Conservation (phyloP, 1,139 yeast genomes). For the Suhomyces coccinellae region DNA sequence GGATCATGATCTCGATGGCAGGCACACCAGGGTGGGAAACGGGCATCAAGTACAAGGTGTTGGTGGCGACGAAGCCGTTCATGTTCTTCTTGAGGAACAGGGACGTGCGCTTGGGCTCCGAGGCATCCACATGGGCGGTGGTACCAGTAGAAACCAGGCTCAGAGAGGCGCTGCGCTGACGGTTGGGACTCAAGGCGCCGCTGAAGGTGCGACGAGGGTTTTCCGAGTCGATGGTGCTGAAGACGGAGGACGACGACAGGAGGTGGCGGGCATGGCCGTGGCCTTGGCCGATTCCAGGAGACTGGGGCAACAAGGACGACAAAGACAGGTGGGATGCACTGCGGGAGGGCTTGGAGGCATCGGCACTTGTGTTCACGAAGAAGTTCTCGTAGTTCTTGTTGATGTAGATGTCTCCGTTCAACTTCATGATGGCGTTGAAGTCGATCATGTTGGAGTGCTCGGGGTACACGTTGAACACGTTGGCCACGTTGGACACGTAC, state of each 20-base stretch:
- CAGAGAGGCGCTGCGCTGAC: slow-evolving; percentile 9
- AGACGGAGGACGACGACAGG: slow-evolving; percentile 17
- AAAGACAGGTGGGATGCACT: slow-evolving; percentile 14
- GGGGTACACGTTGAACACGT: slow-evolving; percentile 54
- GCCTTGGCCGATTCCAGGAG: neutral
- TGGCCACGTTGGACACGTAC: slow-evolving; percentile 42
- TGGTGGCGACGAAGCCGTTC: slow-evolving; percentile 34
- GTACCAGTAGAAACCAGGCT: slow-evolving; percentile 4
- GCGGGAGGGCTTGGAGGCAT: slow-evolving; percentile 10
- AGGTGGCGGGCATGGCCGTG: slow-evolving; percentile 12
- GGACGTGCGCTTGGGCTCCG: slow-evolving; percentile 15
- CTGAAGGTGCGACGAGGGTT: slow-evolving; percentile 10
- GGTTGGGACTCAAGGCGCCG: slow-evolving; percentile 9
- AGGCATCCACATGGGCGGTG: slow-evolving; percentile 4
- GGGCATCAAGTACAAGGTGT: slow-evolving; percentile 52
- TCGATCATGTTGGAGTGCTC: slow-evolving; percentile 55
- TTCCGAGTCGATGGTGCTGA: slow-evolving; percentile 17
- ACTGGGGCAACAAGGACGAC: slow-evolving; percentile 9
- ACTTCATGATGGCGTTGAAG: slow-evolving; percentile 51
- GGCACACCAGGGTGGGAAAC: slow-evolving; percentile 55
- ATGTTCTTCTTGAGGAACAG: slow-evolving; percentile 27
- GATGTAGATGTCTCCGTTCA: slow-evolving; percentile 51
- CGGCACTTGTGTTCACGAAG: slow-evolving; percentile 13
- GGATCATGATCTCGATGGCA: slow-evolving; percentile 58
- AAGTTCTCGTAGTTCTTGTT: slow-evolving; percentile 41